Conservation (phyloP, 2,329 filamentous ascomycete species). For the Metarhizium album region DNA sequence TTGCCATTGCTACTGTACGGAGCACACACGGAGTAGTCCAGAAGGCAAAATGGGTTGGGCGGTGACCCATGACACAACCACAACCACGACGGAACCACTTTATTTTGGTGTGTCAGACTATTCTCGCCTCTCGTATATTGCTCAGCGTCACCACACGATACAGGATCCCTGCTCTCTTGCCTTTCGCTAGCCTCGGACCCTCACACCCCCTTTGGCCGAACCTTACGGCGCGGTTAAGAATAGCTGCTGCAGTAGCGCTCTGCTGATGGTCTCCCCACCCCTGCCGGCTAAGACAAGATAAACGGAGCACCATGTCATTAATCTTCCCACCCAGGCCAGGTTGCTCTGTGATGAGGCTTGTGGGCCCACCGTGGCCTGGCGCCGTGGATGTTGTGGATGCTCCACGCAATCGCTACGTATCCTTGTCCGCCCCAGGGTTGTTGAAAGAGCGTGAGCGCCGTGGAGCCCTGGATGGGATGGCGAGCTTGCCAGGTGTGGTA, state of each 20-base stretch:
- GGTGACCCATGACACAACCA: conserved; percentile 18
- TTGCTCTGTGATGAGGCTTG: conserved; percentile 18
- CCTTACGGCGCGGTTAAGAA: conserved; percentile 30
- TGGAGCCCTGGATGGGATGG: neutral
- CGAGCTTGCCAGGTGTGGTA: neutral
- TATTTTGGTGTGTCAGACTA: conserved; percentile 40
- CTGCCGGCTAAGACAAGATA: conserved; percentile 20
- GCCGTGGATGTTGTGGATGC: conserved; percentile 19
- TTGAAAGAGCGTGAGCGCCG: neutral
- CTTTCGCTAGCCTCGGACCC: conserved; percentile 12
- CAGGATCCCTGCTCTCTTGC: conserved; percentile 21
- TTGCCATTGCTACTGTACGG: too few relatives aligned
- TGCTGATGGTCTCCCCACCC: conserved; percentile 8
- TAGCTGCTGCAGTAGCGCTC: conserved; percentile 29
- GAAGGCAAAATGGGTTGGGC: conserved; percentile 15
- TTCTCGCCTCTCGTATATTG: conserved; percentile 39
- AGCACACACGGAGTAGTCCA: too few relatives aligned
- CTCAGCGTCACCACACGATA: conserved; percentile 31
- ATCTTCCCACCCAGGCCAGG: conserved; percentile 19
- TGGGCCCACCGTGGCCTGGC: conserved; percentile 12
- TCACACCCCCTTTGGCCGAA: conserved; percentile 16
- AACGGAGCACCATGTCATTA: conserved; percentile 19
- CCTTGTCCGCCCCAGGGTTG: conserved; percentile 1
- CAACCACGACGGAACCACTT: conserved; percentile 30
- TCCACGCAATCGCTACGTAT: conserved; percentile 25